Conservation (phyloP, 2,329 filamentous ascomycete species). For the Pseudogymnoascus sp. region DNA sequence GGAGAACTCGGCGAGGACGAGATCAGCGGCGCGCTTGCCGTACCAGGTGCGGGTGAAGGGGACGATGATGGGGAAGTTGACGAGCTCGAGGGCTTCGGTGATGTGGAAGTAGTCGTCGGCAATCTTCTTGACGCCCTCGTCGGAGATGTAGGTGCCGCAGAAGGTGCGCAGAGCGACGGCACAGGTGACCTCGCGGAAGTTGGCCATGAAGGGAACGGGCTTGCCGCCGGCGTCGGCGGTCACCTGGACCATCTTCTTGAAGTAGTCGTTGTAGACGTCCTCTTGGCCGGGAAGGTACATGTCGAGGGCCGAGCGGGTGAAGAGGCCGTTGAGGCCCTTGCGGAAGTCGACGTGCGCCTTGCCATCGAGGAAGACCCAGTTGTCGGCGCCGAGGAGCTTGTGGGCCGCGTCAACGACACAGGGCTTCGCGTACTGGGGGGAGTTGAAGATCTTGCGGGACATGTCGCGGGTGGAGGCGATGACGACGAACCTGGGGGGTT, state of each 20-base stretch:
- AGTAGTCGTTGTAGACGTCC: conserved; percentile 83
- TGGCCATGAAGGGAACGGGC: conserved; percentile 78
- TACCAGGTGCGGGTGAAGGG: conserved; percentile 96
- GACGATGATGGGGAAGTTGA: conserved; percentile 96
- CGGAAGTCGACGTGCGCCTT: conserved; percentile 94
- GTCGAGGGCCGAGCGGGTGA: conserved; percentile 83
- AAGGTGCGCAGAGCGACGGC: conserved; percentile 95
- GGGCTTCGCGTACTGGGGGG: conserved; percentile 82
- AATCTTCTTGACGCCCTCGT: conserved; percentile 86
- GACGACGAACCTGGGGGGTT: conserved; percentile 71
- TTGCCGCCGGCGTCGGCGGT: conserved; percentile 64
- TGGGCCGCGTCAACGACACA: conserved; percentile 91
- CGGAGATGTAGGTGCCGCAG: conserved; percentile 88
- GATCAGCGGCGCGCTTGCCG: conserved; percentile 88
- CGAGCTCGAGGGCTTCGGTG: conserved; percentile 87
- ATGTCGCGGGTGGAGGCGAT: conserved; percentile 93
- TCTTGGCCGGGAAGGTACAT: conserved; percentile 87
- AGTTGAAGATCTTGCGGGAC: conserved; percentile 95
- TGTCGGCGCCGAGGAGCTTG: conserved; percentile 83
- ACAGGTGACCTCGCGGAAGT: conserved; percentile 91
- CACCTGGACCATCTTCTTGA: conserved; percentile 66
- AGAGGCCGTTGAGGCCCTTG: conserved; percentile 89
- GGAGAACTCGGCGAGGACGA: conserved; percentile 81
- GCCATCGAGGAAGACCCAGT: conserved; percentile 97
- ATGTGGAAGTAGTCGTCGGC: conserved; percentile 96